A percentile compares a stretch with the other conserved stretches of the same genome.
Conservation (phyloP, 1,284 basidiomycete species). For the Malassezia equina region DNA sequence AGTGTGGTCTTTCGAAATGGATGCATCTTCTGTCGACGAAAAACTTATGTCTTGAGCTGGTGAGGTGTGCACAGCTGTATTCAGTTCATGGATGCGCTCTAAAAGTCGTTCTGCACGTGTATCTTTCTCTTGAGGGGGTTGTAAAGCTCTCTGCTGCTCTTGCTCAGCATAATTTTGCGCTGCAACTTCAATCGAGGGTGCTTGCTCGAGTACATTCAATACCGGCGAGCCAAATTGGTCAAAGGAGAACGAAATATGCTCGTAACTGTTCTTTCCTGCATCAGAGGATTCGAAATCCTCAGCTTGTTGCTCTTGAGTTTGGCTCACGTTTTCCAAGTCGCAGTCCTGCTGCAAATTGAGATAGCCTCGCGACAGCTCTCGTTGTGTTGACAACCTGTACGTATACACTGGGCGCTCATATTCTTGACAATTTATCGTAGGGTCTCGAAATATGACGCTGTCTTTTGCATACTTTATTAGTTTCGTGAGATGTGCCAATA, state of each 20-base stretch:
- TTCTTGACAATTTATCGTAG: neutral
- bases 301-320: neutral
- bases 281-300: neutral
- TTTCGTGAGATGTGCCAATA: neutral
- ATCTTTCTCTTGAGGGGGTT: neutral
- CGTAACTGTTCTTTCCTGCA: neutral
- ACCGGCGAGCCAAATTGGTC: constrained; percentile 1
- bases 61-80: neutral
- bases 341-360: neutral
- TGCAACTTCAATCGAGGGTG: neutral
- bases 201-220: neutral
- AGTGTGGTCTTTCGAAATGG: neutral
- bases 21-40: neutral
- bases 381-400: constrained; percentile 6
- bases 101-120: neutral
- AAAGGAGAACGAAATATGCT: neutral
- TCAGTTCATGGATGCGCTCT: neutral
- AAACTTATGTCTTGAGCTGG: neutral
- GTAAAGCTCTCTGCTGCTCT: neutral
- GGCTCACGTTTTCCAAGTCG: neutral
- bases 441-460: constrained; percentile 10
- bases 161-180: neutral
- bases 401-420: constrained; percentile 8
- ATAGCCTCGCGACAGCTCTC: constrained; percentile 2
- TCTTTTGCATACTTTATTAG: neutral